Evolutionary conservation across 73 alveolate species (phyloP).

Genomic region (Blepharisma stoltei): DNA sequence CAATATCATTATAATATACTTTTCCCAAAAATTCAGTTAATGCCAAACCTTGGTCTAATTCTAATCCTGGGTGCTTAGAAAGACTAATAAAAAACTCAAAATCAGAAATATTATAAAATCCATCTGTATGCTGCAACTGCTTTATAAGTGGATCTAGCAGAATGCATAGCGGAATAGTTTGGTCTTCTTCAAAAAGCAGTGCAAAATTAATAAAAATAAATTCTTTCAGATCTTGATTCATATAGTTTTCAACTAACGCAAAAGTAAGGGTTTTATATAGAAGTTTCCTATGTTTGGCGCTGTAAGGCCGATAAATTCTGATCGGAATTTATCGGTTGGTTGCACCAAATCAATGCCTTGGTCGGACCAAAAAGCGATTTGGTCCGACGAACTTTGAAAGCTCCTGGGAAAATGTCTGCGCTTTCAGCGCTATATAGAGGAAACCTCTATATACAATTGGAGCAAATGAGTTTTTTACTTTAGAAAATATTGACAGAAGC

Average conservation of each 20-base stretch:
- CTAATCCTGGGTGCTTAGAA: slow-evolving; percentile 89
- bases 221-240: slow-evolving; percentile 79
- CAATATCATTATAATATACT: slow-evolving; percentile 73
- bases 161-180: slow-evolving; percentile 86
- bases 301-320: too few relatives aligned
- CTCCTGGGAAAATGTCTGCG: too few relatives aligned
- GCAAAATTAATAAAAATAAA: slow-evolving; percentile 83
- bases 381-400: too few relatives aligned
- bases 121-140: slow-evolving; percentile 76
- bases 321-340: too few relatives aligned
- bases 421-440: too few relatives aligned
- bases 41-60: slow-evolving; percentile 83
- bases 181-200: slow-evolving; percentile 65
- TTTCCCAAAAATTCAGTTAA: slow-evolving; percentile 87
- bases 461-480: slow-evolving; percentile 86
- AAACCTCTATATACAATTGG: slow-evolving; percentile 86
- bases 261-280: slow-evolving; percentile 83
- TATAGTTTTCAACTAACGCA: slow-evolving; percentile 90
- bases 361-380: too few relatives aligned
- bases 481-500: slow-evolving; percentile 70
- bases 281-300: too few relatives aligned
- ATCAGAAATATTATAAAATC: slow-evolving; percentile 77
- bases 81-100: slow-evolving; percentile 82
- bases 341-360: too few relatives aligned
- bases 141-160: slow-evolving; percentile 91